Percentiles rank a stretch among this genome's conserved stretches.
Conservation (phyloP, 805 yeast genomes). For the Monosporozyma servazzii region DNA sequence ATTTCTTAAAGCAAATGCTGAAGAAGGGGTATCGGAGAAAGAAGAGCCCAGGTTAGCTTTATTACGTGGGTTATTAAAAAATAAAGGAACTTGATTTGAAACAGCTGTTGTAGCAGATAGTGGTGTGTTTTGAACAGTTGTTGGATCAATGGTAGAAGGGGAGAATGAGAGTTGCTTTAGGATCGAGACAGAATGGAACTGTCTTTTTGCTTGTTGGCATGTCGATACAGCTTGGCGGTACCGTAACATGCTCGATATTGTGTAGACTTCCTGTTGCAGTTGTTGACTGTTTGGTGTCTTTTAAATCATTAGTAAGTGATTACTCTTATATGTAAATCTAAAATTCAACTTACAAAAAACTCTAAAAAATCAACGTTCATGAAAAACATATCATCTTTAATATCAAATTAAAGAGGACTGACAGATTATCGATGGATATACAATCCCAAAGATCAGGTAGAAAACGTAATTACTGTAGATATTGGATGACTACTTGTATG, state of each 20-base stretch:
- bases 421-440: no score
- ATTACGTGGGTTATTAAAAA: background rate
- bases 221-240: background rate
- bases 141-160: background rate
- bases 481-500: no score
- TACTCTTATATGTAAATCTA: no score
- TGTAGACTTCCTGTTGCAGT: no score
- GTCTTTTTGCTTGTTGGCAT: background rate
- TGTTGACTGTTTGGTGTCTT: background rate
- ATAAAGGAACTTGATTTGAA: background rate
- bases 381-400: no score
- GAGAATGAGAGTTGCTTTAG: background rate
- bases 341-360: no score
- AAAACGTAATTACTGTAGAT: no score
- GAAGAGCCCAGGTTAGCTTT: slow-evolving; percentile 5
- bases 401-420: no score
- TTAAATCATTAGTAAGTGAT: no score
- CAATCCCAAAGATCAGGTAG: no score
- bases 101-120: background rate
- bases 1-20: slow-evolving; percentile 7
- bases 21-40: background rate
- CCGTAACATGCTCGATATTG: background rate
- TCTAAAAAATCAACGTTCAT: no score
- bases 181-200: background rate
- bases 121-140: background rate